Base-by-base conservation (phyloP, 78 protist species). In the Chrysochromulina tobinii region DNA sequence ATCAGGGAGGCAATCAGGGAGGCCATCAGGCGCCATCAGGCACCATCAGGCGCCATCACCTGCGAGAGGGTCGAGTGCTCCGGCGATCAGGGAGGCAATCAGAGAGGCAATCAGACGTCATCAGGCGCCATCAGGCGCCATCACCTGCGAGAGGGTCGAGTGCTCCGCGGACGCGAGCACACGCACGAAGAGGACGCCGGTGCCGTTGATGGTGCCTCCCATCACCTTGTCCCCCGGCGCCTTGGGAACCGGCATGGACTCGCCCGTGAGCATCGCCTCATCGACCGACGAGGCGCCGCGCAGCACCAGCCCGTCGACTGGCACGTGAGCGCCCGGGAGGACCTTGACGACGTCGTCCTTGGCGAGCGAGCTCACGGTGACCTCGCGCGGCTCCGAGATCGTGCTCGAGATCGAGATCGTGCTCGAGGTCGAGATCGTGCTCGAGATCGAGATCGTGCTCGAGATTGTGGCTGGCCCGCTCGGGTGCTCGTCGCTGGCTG, bases 241-340 rank as follows among this genome's bases (percentile, higher is more conserved):
- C 92, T 97, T 98, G 88, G 75, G 3, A 1, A 93, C 95, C 3
- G 98, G 98, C 72, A 91, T 18, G 23, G 64, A 59, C 89, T 84
- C 93, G 68, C 89, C 93, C 2, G 99, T 98, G 58, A 98, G 79
- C 97, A 97, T 91, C 23, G 97, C 23, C 89, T 98, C 99, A 66
- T 98, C 98, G 18, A 98, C 86, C 61, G 54, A 27, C 11, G 97
- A 23, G 54, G 2, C 2, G 38, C 97, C 96, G 17, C 14, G 6
- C 18, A 92, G 57, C 8, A 96, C 94, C 12, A 48, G 61, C 23
- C 99, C 98, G 90, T 58, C 69, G 6, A 23, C 20, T n/a, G 77
- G 81, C 18, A 48, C 27, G 25, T 6, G 9, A 23, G 58, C 79
- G 38, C 97, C 97, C 9, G 96, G 96, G 17, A 87, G 72, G 21